Percentiles rank a stretch among this genome's conserved stretches.
Evolutionary conservation across 495 filamentous ascomycete species (phyloP).

Genomic region (Hyaloscypha hepaticicola): DNA sequence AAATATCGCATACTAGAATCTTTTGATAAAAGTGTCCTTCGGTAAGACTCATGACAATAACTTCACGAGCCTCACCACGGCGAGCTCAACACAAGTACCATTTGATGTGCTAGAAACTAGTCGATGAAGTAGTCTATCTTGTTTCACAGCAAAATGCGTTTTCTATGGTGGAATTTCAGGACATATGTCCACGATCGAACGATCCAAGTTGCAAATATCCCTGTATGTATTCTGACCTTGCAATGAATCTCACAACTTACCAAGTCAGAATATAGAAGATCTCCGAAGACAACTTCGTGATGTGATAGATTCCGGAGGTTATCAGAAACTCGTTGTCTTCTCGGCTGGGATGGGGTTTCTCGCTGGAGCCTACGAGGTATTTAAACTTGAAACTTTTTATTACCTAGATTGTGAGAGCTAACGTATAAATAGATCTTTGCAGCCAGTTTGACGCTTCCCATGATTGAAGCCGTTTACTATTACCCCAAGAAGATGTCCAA

Average conservation of each 20-base stretch:
- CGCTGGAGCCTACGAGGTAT: slow-evolving; percentile 2
- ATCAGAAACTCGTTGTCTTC: slow-evolving; percentile 4
- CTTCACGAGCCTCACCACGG: neutral
- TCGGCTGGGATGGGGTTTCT: slow-evolving; percentile 9
- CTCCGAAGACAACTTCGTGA: neutral
- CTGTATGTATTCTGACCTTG: neutral
- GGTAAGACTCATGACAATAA: neutral
- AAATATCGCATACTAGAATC: neutral
- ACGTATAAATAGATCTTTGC: slow-evolving; percentile 1
- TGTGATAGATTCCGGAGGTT: slow-evolving; percentile 7
- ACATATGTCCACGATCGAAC: slow-evolving; percentile 2
- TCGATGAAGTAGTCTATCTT: neutral
- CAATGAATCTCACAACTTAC: neutral
- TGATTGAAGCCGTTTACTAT: slow-evolving; percentile 38
- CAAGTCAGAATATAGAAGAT: neutral
- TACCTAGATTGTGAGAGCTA: neutral
- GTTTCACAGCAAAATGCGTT: neutral
- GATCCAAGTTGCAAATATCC: neutral
- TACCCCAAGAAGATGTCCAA: slow-evolving; percentile 43
- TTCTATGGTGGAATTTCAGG: slow-evolving; percentile 3
- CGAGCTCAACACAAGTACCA: neutral
- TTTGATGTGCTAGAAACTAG: neutral
- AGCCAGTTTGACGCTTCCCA: slow-evolving; percentile 4
- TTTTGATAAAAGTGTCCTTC: neutral
- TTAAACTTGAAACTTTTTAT: neutral